phyloP scores from a whole-genome alignment of 306 rosid genomes.

The Rosa multiflora region DNA sequence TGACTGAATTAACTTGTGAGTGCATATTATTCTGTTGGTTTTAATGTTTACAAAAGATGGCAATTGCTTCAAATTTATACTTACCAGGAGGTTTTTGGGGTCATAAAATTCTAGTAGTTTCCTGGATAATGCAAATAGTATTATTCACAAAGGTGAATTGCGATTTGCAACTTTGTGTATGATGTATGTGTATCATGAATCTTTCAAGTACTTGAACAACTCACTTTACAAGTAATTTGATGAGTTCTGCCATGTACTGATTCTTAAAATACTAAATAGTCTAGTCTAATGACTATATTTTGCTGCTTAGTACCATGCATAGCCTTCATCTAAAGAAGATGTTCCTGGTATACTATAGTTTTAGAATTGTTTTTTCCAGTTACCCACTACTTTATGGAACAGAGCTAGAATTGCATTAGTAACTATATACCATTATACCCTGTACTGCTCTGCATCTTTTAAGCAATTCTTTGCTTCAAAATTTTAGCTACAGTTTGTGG shows the following conservation, averaged over 20 bases:
- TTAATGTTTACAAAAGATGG: neutral
- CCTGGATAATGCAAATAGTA: neutral
- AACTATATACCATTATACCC: neutral
- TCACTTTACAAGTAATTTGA: neutral
- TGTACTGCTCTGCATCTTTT: neutral
- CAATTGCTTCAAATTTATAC: neutral
- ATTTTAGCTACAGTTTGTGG: neutral
- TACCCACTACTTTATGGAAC: neutral
- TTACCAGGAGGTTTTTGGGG: neutral
- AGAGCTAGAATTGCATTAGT: neutral
- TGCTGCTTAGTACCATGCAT: neutral
- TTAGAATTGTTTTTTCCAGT: neutral
- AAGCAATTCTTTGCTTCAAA: neutral
- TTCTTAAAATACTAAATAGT: neutral
- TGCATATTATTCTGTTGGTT: neutral
- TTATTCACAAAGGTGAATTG: neutral
- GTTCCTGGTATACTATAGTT: too few relatives aligned
- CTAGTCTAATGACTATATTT: neutral
- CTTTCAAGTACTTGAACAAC: neutral
- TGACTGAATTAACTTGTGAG: neutral
- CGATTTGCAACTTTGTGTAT: too few relatives aligned
- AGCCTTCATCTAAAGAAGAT: neutral
- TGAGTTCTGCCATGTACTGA: neutral
- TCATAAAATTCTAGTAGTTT: neutral
- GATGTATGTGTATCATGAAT: neutral